Evolutionary conservation across 176 grass and related monocot species (phyloP).

Genomic region (Carex myosuroides): DNA sequence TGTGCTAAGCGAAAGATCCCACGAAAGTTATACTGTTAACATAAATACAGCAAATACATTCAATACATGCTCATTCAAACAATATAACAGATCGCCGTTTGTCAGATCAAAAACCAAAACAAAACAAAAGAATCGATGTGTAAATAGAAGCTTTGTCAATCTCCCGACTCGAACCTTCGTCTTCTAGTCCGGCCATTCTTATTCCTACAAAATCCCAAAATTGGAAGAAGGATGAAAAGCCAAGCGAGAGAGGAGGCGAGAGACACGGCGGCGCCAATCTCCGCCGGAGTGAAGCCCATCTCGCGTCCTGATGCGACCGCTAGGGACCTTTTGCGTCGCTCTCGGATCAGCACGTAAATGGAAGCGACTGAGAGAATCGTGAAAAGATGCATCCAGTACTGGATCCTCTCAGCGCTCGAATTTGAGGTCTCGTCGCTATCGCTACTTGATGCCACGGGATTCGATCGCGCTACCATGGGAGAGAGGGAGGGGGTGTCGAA

Average conservation of each 20-base stretch:
- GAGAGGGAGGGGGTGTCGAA: too few species aligned
- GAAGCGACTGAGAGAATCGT: slow-evolving; percentile 22
- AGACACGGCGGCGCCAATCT: slow-evolving; percentile 10
- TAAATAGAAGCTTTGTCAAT: background rate
- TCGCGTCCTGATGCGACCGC: background rate
- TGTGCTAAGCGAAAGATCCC: too few species aligned
- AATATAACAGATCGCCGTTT: too few species aligned
- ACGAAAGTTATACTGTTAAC: too few species aligned
- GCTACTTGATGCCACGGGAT: background rate
- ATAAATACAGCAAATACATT: too few species aligned
- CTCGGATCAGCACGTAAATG: slow-evolving; percentile 22
- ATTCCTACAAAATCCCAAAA: background rate
- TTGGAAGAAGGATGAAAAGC: slow-evolving; percentile 10
- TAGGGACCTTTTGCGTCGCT: background rate
- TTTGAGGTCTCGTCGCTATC: background rate
- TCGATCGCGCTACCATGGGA: background rate
- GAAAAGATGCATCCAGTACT: slow-evolving; percentile 21
- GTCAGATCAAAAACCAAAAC: background rate
- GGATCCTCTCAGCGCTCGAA: background rate
- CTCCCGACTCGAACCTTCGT: background rate
- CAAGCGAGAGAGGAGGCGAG: slow-evolving; percentile 19
- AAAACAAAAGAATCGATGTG: background rate
- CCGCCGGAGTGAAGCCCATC: slow-evolving; percentile 1
- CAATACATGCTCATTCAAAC: too few species aligned
- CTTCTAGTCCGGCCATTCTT: background rate